Evolutionary conservation across 1,284 basidiomycete genomes (phyloP), one percentile per base, ranked within the genome.

Genomic region (Cutaneotrichosporon dermatis): DNA sequence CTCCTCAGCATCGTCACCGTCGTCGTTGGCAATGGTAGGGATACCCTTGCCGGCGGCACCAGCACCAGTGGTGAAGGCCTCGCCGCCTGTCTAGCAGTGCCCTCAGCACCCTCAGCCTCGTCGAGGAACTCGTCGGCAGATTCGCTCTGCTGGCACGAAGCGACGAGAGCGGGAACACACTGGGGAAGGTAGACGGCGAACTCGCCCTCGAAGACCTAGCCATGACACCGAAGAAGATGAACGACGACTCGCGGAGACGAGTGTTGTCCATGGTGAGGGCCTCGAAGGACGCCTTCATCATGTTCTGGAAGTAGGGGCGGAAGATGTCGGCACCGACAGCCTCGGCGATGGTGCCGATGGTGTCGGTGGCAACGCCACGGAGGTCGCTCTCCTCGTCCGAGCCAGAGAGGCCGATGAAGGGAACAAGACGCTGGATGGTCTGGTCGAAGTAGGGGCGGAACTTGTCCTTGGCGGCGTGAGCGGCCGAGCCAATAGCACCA

Each of bases 151-250:
- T 87, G 85, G 79, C 91, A 90, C 73, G 90, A 94, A 36, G 83
- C 82, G 68, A 99, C 79, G 65, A 99, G 85, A 51, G 89, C 83
- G 42, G 94, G 92, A 40, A 99, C 86, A 63, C 97, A 91, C 65
- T 84, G 86, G 15, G 87, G 85, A 40, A 99, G 84, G 79, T 92
- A 98, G 15, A 84, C 84, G 7, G 90, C 87, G 71, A 99, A 98
- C 73, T 99, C 94, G 64, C 91, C 90, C 63, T 87, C 90, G 72
- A 97, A 99, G 35, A 99, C 93, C 55, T 90, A 34, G 94, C 89
- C 90, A 99, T 95, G 67, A 96, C 92, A 63, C 93, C 91, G 70
- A 99, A 99, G 86, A 98, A 98, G 71, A 99, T 83, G 86, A 97
- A 99, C 72, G 89, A 91, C 79, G 93, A 97, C 79, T 99, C 96